phyloP scores from a whole-genome alignment of 1,284 basidiomycete species.

The Marasmius oreades region DNA sequence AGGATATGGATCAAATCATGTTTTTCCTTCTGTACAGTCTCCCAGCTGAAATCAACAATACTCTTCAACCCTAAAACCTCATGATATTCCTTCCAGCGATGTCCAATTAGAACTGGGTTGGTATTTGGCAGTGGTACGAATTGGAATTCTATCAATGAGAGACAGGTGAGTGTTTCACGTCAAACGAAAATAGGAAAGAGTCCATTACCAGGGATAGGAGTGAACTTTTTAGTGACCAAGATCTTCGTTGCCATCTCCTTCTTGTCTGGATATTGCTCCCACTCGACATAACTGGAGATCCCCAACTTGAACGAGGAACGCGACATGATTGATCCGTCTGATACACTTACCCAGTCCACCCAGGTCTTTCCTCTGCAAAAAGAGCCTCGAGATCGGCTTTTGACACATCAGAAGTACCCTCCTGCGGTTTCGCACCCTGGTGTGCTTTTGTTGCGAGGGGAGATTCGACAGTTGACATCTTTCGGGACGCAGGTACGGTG shows the following conservation, averaged over 20 bases:
- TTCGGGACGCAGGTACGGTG: no score
- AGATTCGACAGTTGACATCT: no score
- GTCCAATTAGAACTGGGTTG: slow-evolving; percentile 49
- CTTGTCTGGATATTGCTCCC: slow-evolving; percentile 44
- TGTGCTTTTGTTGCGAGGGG: no score
- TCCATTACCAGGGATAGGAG: slow-evolving; percentile 35
- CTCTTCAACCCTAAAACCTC: slow-evolving; percentile 42
- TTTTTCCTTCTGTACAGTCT: slow-evolving; percentile 50
- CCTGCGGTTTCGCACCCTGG: no score
- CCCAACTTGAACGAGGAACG: background rate
- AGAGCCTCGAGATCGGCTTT: slow-evolving; percentile 15
- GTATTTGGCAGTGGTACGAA: slow-evolving; percentile 45
- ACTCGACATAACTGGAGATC: slow-evolving; percentile 40
- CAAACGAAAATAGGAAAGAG: background rate
- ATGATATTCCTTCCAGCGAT: slow-evolving; percentile 56
- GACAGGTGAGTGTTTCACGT: background rate
- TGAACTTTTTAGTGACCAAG: slow-evolving; percentile 38
- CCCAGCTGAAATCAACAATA: slow-evolving; percentile 52
- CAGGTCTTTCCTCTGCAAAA: slow-evolving; percentile 32
- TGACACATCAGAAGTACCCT: background rate
- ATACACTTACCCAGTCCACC: slow-evolving; percentile 30
- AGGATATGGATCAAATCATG: slow-evolving; percentile 50
- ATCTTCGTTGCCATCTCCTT: slow-evolving; percentile 38
- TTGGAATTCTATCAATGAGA: slow-evolving; percentile 39
- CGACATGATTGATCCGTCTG: background rate